A percentile compares a stretch with the other conserved stretches of the same genome.
Evolutionary conservation across 1,284 basidiomycete genomes (phyloP).

Genomic region (Pulchroboletus neoregius): DNA sequence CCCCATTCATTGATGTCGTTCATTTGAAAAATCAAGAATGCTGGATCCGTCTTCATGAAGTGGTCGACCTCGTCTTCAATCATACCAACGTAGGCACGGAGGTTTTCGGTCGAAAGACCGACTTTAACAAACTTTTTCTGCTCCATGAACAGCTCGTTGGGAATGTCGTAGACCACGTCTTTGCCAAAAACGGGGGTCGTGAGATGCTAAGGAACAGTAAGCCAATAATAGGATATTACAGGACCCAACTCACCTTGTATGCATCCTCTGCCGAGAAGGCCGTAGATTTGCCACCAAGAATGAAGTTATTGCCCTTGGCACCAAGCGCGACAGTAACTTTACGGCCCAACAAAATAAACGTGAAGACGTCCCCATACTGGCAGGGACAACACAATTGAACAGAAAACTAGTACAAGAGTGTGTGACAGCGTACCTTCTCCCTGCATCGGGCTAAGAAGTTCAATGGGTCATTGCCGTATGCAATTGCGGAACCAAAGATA

Average conservation of each 20-base stretch:
- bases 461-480: constrained; percentile 79
- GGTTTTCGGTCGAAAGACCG: constrained; percentile 89
- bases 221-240: not conserved
- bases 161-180: constrained; percentile 96
- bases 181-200: constrained; percentile 95
- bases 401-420: not conserved
- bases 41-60: constrained; percentile 61
- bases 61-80: constrained; percentile 81
- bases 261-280: constrained; percentile 96
- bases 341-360: constrained; percentile 87
- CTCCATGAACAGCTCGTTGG: constrained; percentile 97
- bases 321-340: constrained; percentile 91
- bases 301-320: constrained; percentile 90
- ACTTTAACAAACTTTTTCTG: constrained; percentile 98
- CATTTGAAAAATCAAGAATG: constrained; percentile 59
- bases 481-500: constrained; percentile 70
- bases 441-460: constrained; percentile 72
- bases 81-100: constrained; percentile 88
- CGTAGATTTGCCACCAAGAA: constrained; percentile 90
- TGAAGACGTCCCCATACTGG: constrained; percentile 82
- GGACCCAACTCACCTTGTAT: constrained; percentile 66
- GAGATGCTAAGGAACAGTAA: constrained; percentile 54
- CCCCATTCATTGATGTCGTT: constrained; percentile 70
- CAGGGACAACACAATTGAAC: constrained; percentile 3
- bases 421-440: constrained; percentile 71